Conservation (phyloP, 2,329 filamentous ascomycete genomes). For the Cytospora mali region DNA sequence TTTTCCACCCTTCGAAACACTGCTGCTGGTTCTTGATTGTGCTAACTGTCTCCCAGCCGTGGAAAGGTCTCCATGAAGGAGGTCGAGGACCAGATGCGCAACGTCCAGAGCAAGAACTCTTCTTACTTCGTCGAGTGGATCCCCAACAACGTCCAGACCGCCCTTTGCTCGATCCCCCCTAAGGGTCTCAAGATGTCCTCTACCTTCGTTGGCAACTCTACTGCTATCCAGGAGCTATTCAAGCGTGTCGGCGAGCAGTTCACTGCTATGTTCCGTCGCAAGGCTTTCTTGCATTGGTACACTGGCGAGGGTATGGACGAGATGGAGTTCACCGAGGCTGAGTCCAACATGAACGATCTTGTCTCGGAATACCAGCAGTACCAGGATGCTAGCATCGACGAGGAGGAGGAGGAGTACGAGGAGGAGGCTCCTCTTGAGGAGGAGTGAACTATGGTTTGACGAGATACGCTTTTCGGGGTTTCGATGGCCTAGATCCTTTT, state of each 20-base stretch:
- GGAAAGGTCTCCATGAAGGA: slow-evolving; percentile 99
- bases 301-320: slow-evolving; percentile 99
- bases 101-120: slow-evolving; percentile 99
- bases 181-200: slow-evolving; percentile 99
- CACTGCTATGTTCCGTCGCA: slow-evolving; percentile 99
- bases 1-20: slow-evolving; percentile 30
- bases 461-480: slow-evolving; percentile 17
- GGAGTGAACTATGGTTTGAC: slow-evolving; percentile 42
- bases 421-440: slow-evolving; percentile 81
- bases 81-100: slow-evolving; percentile 99
- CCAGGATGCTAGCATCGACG: slow-evolving; percentile 97
- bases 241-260: slow-evolving; percentile 99
- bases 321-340: slow-evolving; percentile 99
- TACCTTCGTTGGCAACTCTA: slow-evolving; percentile 99
- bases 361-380: slow-evolving; percentile 99
- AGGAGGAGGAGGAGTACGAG: slow-evolving; percentile 94
- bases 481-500: slow-evolving; percentile 21
- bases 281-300: slow-evolving; percentile 99
- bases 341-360: slow-evolving; percentile 99
- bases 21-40: background rate
- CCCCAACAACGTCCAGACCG: slow-evolving; percentile 99
- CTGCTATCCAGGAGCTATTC: slow-evolving; percentile 99
- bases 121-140: slow-evolving; percentile 99
- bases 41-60: slow-evolving; percentile 62
- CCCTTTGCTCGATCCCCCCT: slow-evolving; percentile 97